Conservation (phyloP, 1,139 yeast genomes). For the Meyerozyma smithsonii region DNA sequence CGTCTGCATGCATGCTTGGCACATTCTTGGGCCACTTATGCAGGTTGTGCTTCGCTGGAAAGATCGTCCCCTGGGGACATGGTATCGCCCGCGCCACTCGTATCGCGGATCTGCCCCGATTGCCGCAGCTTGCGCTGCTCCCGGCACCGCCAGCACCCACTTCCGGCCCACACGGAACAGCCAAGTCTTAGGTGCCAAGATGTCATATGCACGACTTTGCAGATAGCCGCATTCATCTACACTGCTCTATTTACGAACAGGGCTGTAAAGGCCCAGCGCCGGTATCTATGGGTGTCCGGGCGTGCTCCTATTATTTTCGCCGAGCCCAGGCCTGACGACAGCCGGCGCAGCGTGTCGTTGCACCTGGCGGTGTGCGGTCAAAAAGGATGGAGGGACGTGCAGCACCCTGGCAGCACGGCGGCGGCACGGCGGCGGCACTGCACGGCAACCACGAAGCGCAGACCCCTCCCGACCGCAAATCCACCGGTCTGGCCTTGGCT, state of each 20-base stretch:
- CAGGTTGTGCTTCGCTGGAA: conserved; percentile 1
- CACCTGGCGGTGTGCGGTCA: too few relatives aligned
- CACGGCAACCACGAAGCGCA: too few relatives aligned
- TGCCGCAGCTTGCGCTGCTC: neutral
- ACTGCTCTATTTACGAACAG: conserved; percentile 2
- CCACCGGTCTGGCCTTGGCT: too few relatives aligned
- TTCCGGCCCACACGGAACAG: neutral
- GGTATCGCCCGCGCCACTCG: too few relatives aligned
- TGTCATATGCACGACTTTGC: conserved; percentile 1
- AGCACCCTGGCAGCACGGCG: too few relatives aligned
- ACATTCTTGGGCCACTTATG: neutral
- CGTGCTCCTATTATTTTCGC: neutral
- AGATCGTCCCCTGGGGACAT: too few relatives aligned
- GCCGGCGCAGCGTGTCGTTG: neutral
- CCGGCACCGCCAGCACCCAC: neutral
- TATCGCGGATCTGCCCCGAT: neutral
- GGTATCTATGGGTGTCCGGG: neutral
- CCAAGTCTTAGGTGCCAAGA: neutral
- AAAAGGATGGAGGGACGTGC: too few relatives aligned
- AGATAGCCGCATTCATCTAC: conserved; percentile 1
- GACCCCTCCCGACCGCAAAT: too few relatives aligned
- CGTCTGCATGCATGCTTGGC: conserved; percentile 2
- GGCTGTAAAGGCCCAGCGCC: neutral
- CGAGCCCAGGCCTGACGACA: neutral
- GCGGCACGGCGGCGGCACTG: too few relatives aligned